Conservation (phyloP, 2,329 filamentous ascomycete genomes). For the Neonectria punicea region DNA sequence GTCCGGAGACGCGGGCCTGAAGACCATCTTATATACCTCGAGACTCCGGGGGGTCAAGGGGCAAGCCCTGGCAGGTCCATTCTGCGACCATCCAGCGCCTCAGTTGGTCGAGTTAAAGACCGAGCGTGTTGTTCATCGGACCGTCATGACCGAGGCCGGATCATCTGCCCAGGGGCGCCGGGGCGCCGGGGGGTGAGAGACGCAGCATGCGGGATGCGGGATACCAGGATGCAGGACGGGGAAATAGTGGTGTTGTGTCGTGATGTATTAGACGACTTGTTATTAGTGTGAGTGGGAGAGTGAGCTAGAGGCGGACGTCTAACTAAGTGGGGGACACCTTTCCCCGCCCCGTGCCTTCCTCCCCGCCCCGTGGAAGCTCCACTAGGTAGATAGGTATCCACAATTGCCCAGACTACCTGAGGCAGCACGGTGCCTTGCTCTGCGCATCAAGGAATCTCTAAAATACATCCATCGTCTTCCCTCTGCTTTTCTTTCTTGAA, state of each 20-base stretch:
- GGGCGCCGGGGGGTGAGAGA: slow-evolving; percentile 32
- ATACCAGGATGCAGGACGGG: slow-evolving; percentile 10
- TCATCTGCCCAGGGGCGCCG: slow-evolving; percentile 39
- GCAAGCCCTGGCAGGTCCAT: slow-evolving; percentile 13
- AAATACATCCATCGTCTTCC: too few species aligned
- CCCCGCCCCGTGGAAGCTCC: neutral
- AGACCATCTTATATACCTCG: slow-evolving; percentile 41
- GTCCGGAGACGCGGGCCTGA: slow-evolving; percentile 29
- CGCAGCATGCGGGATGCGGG: slow-evolving; percentile 3
- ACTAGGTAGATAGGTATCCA: neutral
- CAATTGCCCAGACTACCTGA: neutral
- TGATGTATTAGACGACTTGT: slow-evolving; percentile 4
- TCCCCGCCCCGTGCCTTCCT: slow-evolving; percentile 30
- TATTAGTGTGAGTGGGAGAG: slow-evolving; percentile 20
- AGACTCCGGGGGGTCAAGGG: slow-evolving; percentile 26
- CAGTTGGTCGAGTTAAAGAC: slow-evolving; percentile 23
- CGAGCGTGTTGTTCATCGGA: slow-evolving; percentile 51
- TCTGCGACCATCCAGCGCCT: slow-evolving; percentile 27
- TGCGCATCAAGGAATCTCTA: neutral
- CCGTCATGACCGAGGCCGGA: slow-evolving; percentile 61
- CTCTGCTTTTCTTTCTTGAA: neutral
- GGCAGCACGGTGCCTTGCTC: neutral
- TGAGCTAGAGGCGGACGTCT: slow-evolving; percentile 18
- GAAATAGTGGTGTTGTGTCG: slow-evolving; percentile 22
- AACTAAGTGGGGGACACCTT: slow-evolving; percentile 25